Conservation (phyloP, 306 rosid species). For the Gleditsia sinensis region DNA sequence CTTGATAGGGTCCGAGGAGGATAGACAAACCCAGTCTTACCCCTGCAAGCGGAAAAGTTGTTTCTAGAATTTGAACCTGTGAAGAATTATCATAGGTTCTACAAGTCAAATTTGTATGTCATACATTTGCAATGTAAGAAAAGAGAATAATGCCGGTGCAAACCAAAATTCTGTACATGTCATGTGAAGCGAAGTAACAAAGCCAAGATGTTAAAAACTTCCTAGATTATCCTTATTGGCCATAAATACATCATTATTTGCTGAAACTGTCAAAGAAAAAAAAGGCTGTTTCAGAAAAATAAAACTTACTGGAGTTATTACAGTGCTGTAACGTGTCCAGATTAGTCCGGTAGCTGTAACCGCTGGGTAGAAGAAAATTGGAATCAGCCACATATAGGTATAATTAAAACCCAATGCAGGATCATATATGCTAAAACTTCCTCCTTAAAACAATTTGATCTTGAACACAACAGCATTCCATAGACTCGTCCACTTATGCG, state of each 20-base stretch:
- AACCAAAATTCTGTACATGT: neutral
- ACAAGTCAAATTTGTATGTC: conserved; percentile 7
- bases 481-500: conserved; percentile 3
- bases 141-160: conserved; percentile 11
- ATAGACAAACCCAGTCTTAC: too few species aligned
- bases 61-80: too few species aligned
- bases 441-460: conserved; percentile 1
- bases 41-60: too few species aligned
- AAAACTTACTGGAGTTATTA: conserved; percentile 82
- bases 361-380: conserved; percentile 53
- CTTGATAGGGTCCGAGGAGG: too few species aligned
- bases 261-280: conserved; percentile 4
- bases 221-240: neutral
- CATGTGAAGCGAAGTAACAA: conserved; percentile 16
- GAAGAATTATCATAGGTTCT: conserved; percentile 11
- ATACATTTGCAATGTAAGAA: conserved; percentile 1
- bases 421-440: conserved; percentile 4
- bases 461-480: conserved; percentile 2
- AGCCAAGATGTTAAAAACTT: conserved; percentile 12
- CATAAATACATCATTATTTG: conserved; percentile 14
- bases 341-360: conserved; percentile 81
- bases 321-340: conserved; percentile 98
- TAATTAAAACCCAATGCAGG: conserved; percentile 11
- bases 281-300: conserved; percentile 5
- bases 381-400: conserved; percentile 20